Conservation (phyloP, 1,284 basidiomycete species). For the Coriolopsis trogii region DNA sequence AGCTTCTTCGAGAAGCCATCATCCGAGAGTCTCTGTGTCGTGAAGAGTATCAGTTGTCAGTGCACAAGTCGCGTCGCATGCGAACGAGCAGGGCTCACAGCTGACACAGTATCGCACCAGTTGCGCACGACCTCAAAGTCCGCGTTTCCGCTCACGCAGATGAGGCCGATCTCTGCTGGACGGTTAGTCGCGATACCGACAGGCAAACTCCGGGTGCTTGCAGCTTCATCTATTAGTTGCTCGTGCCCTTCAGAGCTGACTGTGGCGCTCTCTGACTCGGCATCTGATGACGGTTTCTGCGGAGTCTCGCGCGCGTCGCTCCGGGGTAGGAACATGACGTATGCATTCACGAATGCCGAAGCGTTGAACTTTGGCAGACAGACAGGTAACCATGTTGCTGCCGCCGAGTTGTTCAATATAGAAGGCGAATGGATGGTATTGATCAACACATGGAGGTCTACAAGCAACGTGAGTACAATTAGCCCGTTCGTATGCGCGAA, state of each 20-base stretch:
- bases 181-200: slow-evolving; percentile 5
- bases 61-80: neutral
- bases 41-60: neutral
- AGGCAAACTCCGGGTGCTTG: slow-evolving; percentile 5
- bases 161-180: slow-evolving; percentile 50
- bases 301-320: slow-evolving; percentile 5
- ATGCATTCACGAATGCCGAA: slow-evolving; percentile 90
- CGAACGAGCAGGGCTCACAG: slow-evolving; percentile 43
- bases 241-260: neutral
- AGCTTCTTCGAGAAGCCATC: slow-evolving; percentile 61
- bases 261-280: neutral
- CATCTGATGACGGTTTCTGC: neutral
- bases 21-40: slow-evolving; percentile 58
- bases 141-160: slow-evolving; percentile 68
- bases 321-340: slow-evolving; percentile 73
- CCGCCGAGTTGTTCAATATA: slow-evolving; percentile 69
- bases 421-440: slow-evolving; percentile 78
- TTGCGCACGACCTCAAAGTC: slow-evolving; percentile 70
- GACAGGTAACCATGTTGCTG: slow-evolving; percentile 92
- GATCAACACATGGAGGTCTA: slow-evolving; percentile 86
- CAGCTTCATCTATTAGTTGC: slow-evolving; percentile 2
- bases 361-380: slow-evolving; percentile 96
- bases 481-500: neutral
- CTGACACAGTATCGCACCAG: slow-evolving; percentile 71
- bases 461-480: neutral